These are phyloP conservation scores for Aphanomyces stellatus DNA, from an alignment of 352 stramenopile species.

Conservation along the genomic window DNA sequence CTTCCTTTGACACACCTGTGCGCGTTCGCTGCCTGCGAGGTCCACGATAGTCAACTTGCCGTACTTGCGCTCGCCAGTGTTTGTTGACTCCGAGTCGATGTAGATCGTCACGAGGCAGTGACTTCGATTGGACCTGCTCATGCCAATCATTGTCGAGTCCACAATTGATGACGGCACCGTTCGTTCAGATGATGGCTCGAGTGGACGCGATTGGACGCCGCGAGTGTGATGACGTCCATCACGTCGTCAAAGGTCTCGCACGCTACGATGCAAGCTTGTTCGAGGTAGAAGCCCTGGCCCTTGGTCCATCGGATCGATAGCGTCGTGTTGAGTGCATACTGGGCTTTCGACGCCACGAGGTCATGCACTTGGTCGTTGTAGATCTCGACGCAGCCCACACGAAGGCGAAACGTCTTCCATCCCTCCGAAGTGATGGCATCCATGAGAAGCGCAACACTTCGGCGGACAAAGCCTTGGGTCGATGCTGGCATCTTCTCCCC, in stretches of 20 bases:
- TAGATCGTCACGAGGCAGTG: slow-evolving; percentile 76
- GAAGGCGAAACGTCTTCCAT: slow-evolving; percentile 45
- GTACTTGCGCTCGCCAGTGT: slow-evolving; percentile 37
- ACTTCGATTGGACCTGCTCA: slow-evolving; percentile 46
- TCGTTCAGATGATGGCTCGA: slow-evolving; percentile 65
- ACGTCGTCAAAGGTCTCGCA: slow-evolving; percentile 49
- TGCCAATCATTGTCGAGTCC: not conserved
- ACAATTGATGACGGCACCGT: not conserved
- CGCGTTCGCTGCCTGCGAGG: not conserved
- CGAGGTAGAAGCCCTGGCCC: slow-evolving; percentile 56
- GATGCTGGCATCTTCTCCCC: slow-evolving; percentile 9
- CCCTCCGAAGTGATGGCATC: slow-evolving; percentile 31
- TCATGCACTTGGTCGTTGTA: slow-evolving; percentile 68
- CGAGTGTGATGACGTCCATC: slow-evolving; percentile 49
- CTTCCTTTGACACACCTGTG: not conserved
- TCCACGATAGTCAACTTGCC: slow-evolving; percentile 52
- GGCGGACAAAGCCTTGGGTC: slow-evolving; percentile 45
- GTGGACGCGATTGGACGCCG: slow-evolving; percentile 48
- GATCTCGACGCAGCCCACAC: slow-evolving; percentile 66
- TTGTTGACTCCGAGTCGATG: slow-evolving; percentile 36
- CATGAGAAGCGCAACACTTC: slow-evolving; percentile 43
- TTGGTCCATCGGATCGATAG: slow-evolving; percentile 49
- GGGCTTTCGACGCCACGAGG: slow-evolving; percentile 17
- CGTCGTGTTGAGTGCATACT: slow-evolving; percentile 46
- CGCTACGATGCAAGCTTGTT: slow-evolving; percentile 61